Evolutionary conservation across 2,329 filamentous ascomycete species (phyloP).

Genomic region (Macrophomina pseudophaseolina): DNA sequence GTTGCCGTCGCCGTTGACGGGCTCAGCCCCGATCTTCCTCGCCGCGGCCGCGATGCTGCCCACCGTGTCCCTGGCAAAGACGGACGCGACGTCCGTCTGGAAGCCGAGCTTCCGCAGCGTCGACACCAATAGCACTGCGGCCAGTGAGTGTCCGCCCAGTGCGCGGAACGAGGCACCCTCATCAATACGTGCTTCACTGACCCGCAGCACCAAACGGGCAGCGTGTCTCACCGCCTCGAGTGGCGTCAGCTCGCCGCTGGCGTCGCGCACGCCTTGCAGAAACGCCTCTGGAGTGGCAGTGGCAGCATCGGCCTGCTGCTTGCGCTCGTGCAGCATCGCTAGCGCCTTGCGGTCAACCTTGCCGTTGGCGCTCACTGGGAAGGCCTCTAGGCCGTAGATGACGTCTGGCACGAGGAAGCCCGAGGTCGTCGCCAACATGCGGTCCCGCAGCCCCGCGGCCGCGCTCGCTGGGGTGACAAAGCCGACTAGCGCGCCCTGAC

Average conservation of each 20-base stretch:
- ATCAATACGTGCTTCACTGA: neutral
- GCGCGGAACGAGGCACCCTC: neutral
- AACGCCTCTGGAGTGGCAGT: no score
- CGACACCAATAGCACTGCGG: slow-evolving; percentile 8
- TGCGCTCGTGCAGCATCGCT: neutral
- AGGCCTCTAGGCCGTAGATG: neutral
- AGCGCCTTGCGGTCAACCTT: slow-evolving; percentile 22
- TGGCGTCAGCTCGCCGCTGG: no score
- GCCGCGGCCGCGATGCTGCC: neutral
- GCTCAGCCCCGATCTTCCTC: neutral
- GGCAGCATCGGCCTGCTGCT: no score
- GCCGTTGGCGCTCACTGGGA: slow-evolving; percentile 11
- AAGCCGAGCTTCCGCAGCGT: neutral
- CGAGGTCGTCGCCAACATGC: neutral
- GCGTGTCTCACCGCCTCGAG: no score
- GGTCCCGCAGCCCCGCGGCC: neutral
- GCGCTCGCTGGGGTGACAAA: slow-evolving; percentile 4
- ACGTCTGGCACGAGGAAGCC: slow-evolving; percentile 19
- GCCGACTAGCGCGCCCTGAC: neutral
- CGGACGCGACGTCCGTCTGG: neutral
- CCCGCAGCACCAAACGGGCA: no score
- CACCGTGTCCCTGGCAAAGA: slow-evolving; percentile 6
- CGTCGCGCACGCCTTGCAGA: no score
- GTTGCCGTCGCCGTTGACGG: neutral
- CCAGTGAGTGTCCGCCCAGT: slow-evolving; percentile 6